A percentile compares a stretch with the other conserved stretches of the same genome.
Conservation (phyloP, 169 alveolate genomes). For the Perkinsus chesapeaki region DNA sequence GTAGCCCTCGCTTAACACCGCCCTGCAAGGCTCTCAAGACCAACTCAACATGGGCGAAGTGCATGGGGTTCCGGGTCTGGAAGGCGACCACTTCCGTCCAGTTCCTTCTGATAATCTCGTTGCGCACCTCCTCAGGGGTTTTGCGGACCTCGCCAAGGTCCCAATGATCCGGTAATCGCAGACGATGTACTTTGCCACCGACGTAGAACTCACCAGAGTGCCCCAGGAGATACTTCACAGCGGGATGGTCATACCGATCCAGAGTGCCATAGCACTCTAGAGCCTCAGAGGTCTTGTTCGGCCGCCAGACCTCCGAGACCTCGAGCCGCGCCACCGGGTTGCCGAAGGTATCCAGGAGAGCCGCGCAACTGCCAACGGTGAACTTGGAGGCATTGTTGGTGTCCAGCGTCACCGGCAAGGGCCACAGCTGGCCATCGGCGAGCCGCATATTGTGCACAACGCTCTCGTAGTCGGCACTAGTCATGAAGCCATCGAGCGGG, state of each 20-base stretch:
- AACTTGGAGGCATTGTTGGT: slow-evolving; percentile 20
- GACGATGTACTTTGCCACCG: slow-evolving; percentile 22
- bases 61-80: slow-evolving; percentile 49
- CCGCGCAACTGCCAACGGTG: neutral
- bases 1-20: slow-evolving; percentile 10
- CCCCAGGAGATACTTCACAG: slow-evolving; percentile 17
- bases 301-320: slow-evolving; percentile 10
- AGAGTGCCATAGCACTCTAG: slow-evolving; percentile 20
- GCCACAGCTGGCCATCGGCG: slow-evolving; percentile 31
- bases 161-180: slow-evolving; percentile 16
- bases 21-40: neutral
- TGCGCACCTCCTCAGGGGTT: slow-evolving; percentile 18
- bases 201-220: slow-evolving; percentile 25
- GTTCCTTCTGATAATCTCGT: neutral
- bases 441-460: slow-evolving; percentile 29
- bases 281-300: slow-evolving; percentile 5
- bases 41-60: slow-evolving; percentile 41
- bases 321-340: slow-evolving; percentile 7
- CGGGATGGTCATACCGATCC: slow-evolving; percentile 29
- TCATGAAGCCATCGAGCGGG: slow-evolving; percentile 42
- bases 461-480: slow-evolving; percentile 17
- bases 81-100: slow-evolving; percentile 45
- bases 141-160: slow-evolving; percentile 27
- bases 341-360: neutral
- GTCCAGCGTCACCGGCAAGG: slow-evolving; percentile 38